phyloP scores from a whole-genome alignment of 2,329 filamentous ascomycete species.

The Scedosporium minutisporum region DNA sequence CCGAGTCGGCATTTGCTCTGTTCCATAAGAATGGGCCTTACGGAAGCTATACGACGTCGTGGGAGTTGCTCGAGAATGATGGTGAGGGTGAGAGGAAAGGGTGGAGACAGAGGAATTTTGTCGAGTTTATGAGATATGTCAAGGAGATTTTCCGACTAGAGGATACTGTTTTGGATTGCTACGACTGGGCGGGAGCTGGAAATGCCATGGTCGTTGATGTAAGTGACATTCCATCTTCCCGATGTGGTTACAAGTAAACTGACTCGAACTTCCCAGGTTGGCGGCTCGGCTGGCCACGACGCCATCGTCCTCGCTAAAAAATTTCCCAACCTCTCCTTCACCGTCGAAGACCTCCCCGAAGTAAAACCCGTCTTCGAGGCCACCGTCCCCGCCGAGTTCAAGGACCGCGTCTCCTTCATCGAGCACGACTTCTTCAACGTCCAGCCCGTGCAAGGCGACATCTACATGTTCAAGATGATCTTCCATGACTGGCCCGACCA shows the following conservation, averaged over 20 bases:
- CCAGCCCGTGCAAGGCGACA: conserved; percentile 45
- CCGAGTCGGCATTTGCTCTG: conserved; percentile 40
- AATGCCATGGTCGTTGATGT: conserved; percentile 43
- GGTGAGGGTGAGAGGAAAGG: conserved; percentile 27
- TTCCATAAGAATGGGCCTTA: conserved; percentile 24
- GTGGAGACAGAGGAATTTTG: conserved; percentile 25
- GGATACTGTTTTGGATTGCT: conserved; percentile 46
- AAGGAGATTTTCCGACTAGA: conserved; percentile 36
- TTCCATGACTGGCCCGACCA: conserved; percentile 52
- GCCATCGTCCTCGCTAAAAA: conserved; percentile 41
- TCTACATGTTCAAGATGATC: conserved; percentile 52
- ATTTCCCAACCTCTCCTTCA: conserved; percentile 41
- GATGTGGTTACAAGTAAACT: background rate
- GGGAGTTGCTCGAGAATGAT: conserved; percentile 24
- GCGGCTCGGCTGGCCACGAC: conserved; percentile 50
- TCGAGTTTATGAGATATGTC: conserved; percentile 42
- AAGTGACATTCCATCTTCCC: conserved; percentile 25
- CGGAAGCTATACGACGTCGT: conserved; percentile 38
- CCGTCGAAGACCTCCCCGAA: conserved; percentile 46
- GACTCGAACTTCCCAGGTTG: conserved; percentile 44
- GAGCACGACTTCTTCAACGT: conserved; percentile 49
- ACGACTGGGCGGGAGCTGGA: conserved; percentile 42
- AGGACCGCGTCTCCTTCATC: conserved; percentile 28
- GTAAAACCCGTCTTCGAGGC: conserved; percentile 35
- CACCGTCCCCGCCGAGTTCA: conserved; percentile 19